Base-by-base conservation (phyloP, 129 eudicot genomes). In the Logfia minima region DNA sequence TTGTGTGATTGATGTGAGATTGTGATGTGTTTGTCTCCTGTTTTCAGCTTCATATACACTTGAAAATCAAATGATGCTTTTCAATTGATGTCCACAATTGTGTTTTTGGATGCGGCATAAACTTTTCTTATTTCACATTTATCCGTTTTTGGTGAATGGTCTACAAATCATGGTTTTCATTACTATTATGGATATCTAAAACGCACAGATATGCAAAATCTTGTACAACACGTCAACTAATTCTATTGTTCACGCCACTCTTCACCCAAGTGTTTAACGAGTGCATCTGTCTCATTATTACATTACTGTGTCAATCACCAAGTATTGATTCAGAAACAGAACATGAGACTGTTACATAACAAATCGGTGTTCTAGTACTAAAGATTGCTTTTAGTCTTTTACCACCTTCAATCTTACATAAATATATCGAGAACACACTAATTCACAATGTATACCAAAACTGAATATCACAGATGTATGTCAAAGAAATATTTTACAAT, bases 1-100 rank as follows among this genome's bases (percentile, higher is more conserved):
- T 66, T 77, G 72, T 16, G 26, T 66, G 66, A 22, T 66, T 66
- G 24, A 61, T 23, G 17, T 22, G 70, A 21, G 51, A n/a, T 8
- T n/a, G 4, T 18, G 19, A 39, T 39, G 61, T 23, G 61, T 22
- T 51, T 56, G 55, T 16, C 26, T 72, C 34, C 11, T 19, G 28
- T 31, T 37, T 37, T 73, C 68, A 74, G 43, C 70, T 74, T 74
- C 69, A 60, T 60, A 14, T 61, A 61, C 18, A 60, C 32, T 2
- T 62, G 35, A 39, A 59, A 23, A 74, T 74, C 26, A n/a, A 39
- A 59, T 37, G 26, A 3, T 43, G 21, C 24, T 71, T 74, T 60
- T 75, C 45, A 28, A 21, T 5, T 64, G n/a, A 7, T 48, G 51
- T 64, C 21, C 34, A 11, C 6, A 24, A 64, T 64, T 10, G 48